phyloP scores from a whole-genome alignment of 306 rosid genomes.

The Cicer judaicum region DNA sequence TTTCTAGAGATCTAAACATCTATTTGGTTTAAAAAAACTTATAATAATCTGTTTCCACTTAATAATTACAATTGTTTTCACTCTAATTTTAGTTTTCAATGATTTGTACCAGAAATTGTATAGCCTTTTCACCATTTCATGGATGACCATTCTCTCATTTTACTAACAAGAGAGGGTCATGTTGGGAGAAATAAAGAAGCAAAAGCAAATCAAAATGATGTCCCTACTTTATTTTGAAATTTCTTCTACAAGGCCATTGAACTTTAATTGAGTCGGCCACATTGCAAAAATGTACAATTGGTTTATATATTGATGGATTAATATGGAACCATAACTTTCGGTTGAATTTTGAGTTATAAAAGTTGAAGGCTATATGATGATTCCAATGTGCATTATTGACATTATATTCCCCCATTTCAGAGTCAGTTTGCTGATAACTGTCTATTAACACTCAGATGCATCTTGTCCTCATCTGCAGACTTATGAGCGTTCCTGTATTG shows the following conservation, averaged over 20 bases:
- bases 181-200: conserved; percentile 6
- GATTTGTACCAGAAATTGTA: not conserved
- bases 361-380: conserved; percentile 14
- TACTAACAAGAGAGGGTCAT: conserved; percentile 6
- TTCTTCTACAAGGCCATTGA: conserved; percentile 24
- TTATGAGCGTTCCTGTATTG: conserved; percentile 91
- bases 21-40: not conserved
- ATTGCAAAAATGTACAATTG: conserved; percentile 1
- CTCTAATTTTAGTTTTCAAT: conserved; percentile 5
- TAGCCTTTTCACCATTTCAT: conserved; percentile 23
- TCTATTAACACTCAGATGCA: conserved; percentile 32
- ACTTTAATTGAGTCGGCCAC: conserved; percentile 7
- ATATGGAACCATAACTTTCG: conserved; percentile 10
- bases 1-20: conserved; percentile 26
- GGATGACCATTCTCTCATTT: conserved; percentile 26
- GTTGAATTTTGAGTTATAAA: conserved; percentile 21
- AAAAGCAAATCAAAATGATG: not conserved
- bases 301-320: conserved; percentile 28
- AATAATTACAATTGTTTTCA: not conserved
- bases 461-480: conserved; percentile 69
- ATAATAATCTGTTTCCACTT: not conserved
- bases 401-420: conserved; percentile 23
- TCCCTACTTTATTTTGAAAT: conserved; percentile 22
- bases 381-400: conserved; percentile 25
- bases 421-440: conserved; percentile 38